Evolutionary conservation across 495 filamentous ascomycete genomes (phyloP), one percentile per base, ranked within the genome.

Genomic region (Podospora sp.): DNA sequence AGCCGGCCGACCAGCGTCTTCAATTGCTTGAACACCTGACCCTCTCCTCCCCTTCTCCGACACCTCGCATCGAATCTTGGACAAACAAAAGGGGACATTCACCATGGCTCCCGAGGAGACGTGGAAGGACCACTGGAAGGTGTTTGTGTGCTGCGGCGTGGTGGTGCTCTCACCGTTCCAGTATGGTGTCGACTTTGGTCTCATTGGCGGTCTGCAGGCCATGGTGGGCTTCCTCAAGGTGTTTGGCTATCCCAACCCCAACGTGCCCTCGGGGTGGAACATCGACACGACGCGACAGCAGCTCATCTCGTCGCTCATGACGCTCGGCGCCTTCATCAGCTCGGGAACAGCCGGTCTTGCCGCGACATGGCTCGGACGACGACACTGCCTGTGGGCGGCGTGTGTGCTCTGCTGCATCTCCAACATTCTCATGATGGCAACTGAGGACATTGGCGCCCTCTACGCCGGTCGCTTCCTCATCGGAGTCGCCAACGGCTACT

Each of bases 131-230:
- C 80, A 82, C 65, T 77, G 78, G 77, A 77, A 73, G 65, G 76
- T 74, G 21, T 73, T 82, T 64, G 18, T 77, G n/a, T 80, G 79
- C 57, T 82, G 79, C 70, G 80, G 75, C 61, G 78, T 81, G 25
- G 81, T 82, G 68, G 82, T 80, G 50, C 82, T 84, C 63, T 81
- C 72, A 53, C 84, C 86, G 0, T 89, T 89, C 69, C 86, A 88
- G 70, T 89, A 88, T 79, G 86, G 86, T 11, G 72, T 88, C 55
- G 86, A 89, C 65, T 89, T 88, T 69, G 86, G 85, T 16, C 76
- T 87, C 60, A 85, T 89, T 57, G 86, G 85, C 11, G 85, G 86
- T 64, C 76, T 89, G 18, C 86, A 88, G 68, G 86, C 86, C 62
- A 89, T 88, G 86, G 64, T 79, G 36, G 85, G 86, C n/a, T 89